Evolutionary conservation across 2,329 filamentous ascomycete species (phyloP).

Genomic region (Alternaria alternata): DNA sequence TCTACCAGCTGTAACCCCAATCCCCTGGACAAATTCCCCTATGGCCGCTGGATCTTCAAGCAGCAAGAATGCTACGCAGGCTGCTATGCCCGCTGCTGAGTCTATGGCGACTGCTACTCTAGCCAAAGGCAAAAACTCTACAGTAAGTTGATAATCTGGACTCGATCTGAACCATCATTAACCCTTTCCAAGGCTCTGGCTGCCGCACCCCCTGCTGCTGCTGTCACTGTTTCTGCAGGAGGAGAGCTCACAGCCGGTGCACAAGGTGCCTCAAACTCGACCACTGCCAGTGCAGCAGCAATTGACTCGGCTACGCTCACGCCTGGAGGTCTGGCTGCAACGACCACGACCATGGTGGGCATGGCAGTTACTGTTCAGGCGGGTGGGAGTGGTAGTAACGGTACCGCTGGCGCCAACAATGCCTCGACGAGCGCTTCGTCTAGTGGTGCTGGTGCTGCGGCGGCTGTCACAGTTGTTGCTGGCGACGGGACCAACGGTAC

Average conservation of each 20-base stretch:
- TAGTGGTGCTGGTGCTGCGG: conserved; percentile 3
- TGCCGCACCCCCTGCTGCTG: conserved; percentile 7
- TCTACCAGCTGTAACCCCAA: conserved; percentile 12
- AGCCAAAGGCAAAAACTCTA: conserved; percentile 18
- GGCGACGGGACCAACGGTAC: conserved; percentile 13
- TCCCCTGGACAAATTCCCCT: conserved; percentile 7
- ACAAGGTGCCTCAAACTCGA: conserved; percentile 13
- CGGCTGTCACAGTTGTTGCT: conserved; percentile 33
- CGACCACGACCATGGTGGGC: conserved; percentile 27
- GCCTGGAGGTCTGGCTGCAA: conserved; percentile 29
- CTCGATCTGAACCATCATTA: not conserved
- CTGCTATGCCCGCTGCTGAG: not conserved
- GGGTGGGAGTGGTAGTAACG: conserved; percentile 7
- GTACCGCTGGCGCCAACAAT: conserved; percentile 5
- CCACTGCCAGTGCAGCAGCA: conserved; percentile 20
- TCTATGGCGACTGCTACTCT: conserved; percentile 8
- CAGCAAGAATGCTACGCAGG: not conserved
- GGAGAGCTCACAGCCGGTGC: conserved; percentile 20
- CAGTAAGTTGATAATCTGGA: conserved; percentile 17
- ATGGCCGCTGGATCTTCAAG: conserved; percentile 2
- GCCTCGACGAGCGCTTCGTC: not conserved
- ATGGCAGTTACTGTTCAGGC: conserved; percentile 31
- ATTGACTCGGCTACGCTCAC: conserved; percentile 34
- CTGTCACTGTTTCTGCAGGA: conserved; percentile 25
- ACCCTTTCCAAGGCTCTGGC: not conserved